Percentiles rank a stretch among this genome's conserved stretches.
These are phyloP conservation scores for Clonostachys solani DNA, from an alignment of 2,329 filamentous ascomycete genomes.

Conservation along the genomic window DNA sequence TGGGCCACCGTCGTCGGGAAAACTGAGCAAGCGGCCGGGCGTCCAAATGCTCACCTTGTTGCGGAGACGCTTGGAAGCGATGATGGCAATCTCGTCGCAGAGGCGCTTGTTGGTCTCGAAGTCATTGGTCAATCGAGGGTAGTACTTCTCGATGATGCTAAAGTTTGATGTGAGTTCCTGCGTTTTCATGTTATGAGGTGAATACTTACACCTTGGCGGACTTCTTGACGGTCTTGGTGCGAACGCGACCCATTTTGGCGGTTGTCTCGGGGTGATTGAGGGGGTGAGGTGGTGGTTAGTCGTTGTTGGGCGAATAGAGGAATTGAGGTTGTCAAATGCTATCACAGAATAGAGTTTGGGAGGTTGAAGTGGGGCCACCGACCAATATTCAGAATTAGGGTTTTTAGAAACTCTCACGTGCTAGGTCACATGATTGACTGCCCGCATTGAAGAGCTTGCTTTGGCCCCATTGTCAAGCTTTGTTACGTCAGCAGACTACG, in stretches of 20 bases:
- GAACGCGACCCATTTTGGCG: slow-evolving; percentile 67
- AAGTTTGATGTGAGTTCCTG: no score
- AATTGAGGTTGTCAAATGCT: no score
- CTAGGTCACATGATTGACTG: slow-evolving; percentile 14
- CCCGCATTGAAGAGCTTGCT: background rate
- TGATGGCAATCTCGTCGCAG: slow-evolving; percentile 99
- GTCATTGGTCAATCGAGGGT: slow-evolving; percentile 96
- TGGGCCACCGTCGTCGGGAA: no score
- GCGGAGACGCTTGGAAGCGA: slow-evolving; percentile 96
- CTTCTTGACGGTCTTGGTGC: slow-evolving; percentile 68
- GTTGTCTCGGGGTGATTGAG: slow-evolving; percentile 33
- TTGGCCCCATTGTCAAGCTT: no score
- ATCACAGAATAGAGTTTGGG: no score
- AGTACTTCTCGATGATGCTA: slow-evolving; percentile 93
- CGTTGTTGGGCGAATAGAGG: background rate
- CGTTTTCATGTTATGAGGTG: no score
- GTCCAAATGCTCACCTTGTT: slow-evolving; percentile 73
- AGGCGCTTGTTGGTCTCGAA: slow-evolving; percentile 99
- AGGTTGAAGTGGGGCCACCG: no score
- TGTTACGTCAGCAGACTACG: no score
- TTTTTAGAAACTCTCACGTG: slow-evolving; percentile 2
- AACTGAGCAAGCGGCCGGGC: background rate
- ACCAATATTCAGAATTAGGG: slow-evolving; percentile 3
- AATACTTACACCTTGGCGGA: slow-evolving; percentile 73
- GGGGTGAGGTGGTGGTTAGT: slow-evolving; percentile 20